Percentiles rank a stretch among this genome's conserved stretches.
These are phyloP conservation scores for Rhazya stricta DNA, from an alignment of 257 asterid genomes.

Conservation along the genomic window DNA sequence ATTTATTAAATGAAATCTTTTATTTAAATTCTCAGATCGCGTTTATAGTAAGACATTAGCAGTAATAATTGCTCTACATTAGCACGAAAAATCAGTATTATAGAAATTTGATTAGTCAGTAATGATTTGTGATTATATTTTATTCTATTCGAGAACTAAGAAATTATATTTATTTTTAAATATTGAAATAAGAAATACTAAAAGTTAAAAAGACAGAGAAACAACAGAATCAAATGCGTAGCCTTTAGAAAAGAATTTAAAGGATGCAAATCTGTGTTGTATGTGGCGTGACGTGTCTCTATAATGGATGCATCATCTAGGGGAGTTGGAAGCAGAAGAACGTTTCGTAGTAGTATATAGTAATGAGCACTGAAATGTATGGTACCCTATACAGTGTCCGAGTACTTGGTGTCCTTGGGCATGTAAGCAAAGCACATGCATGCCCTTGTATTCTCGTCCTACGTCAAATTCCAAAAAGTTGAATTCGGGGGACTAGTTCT, in stretches of 20 bases:
- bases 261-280: background rate
- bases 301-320: background rate
- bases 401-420: conserved; percentile 2
- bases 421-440: conserved; percentile 19
- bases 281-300: background rate
- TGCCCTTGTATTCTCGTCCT: conserved; percentile 2
- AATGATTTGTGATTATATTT: too few species aligned
- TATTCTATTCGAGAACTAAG: too few species aligned
- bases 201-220: too few species aligned
- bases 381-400: background rate
- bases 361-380: background rate
- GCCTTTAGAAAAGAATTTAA: background rate
- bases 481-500: background rate
- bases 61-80: too few species aligned
- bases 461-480: background rate
- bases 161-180: too few species aligned
- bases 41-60: too few species aligned
- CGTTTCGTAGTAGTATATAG: background rate
- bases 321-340: background rate
- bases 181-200: too few species aligned
- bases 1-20: too few species aligned
- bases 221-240: background rate
- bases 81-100: too few species aligned
- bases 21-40: too few species aligned
- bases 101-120: background rate